Conservation (phyloP, 768 basidiomycete species). For the Boletales sp. region DNA sequence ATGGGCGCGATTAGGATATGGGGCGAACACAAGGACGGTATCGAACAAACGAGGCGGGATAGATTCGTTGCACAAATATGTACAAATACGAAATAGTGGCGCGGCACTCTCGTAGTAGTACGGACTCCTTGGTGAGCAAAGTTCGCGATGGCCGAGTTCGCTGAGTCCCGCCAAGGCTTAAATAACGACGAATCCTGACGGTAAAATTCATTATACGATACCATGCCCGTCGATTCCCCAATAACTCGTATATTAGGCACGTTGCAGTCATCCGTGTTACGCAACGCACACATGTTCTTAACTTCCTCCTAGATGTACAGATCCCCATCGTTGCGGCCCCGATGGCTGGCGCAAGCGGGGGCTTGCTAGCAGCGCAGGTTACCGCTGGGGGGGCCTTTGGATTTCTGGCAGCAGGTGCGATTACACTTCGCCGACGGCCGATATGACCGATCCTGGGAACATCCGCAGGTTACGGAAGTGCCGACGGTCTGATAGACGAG, state of each 20-base stretch:
- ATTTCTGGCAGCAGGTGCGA: slow-evolving; percentile 61
- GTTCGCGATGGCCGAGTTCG: too few relatives aligned
- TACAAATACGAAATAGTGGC: slow-evolving; percentile 27
- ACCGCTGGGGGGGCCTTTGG: slow-evolving; percentile 72
- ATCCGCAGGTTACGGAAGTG: slow-evolving; percentile 43
- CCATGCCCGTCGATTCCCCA: slow-evolving; percentile 31
- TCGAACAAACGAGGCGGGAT: slow-evolving; percentile 13
- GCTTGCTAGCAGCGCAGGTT: slow-evolving; percentile 56
- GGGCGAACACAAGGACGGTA: slow-evolving; percentile 16
- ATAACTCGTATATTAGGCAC: slow-evolving; percentile 52
- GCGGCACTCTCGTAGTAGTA: too few relatives aligned
- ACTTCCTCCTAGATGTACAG: slow-evolving; percentile 40
- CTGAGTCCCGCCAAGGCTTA: too few relatives aligned
- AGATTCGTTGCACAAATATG: slow-evolving; percentile 27
- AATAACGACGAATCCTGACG: too few relatives aligned
- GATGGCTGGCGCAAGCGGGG: slow-evolving; percentile 72
- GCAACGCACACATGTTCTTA: not conserved
- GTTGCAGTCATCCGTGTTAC: slow-evolving; percentile 10
- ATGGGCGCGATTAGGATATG: slow-evolving; percentile 40
- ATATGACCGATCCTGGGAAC: slow-evolving; percentile 5
- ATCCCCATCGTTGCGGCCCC: slow-evolving; percentile 62
- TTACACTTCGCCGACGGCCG: not conserved
- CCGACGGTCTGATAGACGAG: slow-evolving; percentile 46
- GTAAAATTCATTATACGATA: not conserved
- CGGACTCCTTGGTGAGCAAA: too few relatives aligned